These are phyloP conservation scores for Talaromyces wortmannii DNA, from an alignment of 495 filamentous ascomycete species.

Conservation along the genomic window DNA sequence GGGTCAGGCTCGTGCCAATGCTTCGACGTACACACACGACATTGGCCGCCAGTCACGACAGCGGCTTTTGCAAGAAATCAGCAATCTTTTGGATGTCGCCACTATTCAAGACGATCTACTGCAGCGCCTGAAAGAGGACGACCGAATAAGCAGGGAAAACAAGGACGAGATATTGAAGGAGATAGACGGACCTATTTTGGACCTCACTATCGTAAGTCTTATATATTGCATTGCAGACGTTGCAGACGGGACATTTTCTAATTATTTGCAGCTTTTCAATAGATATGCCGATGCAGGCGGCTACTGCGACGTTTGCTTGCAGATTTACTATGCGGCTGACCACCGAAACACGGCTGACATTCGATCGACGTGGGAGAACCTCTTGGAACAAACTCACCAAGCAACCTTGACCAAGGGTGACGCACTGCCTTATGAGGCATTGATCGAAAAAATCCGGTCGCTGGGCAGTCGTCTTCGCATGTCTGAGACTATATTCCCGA, in stretches of 20 bases:
- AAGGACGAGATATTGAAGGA: constrained; percentile 51
- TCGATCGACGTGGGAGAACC: constrained; percentile 71
- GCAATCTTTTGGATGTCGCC: constrained; percentile 83
- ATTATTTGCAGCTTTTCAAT: constrained; percentile 69
- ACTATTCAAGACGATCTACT: constrained; percentile 92
- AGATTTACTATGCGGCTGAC: constrained; percentile 83
- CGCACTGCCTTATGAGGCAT: constrained; percentile 67
- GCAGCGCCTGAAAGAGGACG: constrained; percentile 67
- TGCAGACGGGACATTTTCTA: background rate
- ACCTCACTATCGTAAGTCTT: constrained; percentile 62
- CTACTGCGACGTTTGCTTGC: constrained; percentile 88
- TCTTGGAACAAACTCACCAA: constrained; percentile 64
- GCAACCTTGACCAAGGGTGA: constrained; percentile 48
- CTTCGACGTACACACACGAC: constrained; percentile 65
- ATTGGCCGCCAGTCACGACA: constrained; percentile 69
- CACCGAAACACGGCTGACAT: constrained; percentile 81
- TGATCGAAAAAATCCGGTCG: constrained; percentile 64
- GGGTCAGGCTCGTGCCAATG: constrained; percentile 79
- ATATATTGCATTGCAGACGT: background rate
- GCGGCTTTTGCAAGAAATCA: constrained; percentile 70
- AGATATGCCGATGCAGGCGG: constrained; percentile 76
- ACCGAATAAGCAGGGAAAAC: constrained; percentile 53
- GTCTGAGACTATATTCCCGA: constrained; percentile 73
- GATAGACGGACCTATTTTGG: constrained; percentile 68
- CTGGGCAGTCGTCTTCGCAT: constrained; percentile 74